Evolutionary conservation across 495 filamentous ascomycete genomes (phyloP).

Genomic region (Penicillium verhagenii): DNA sequence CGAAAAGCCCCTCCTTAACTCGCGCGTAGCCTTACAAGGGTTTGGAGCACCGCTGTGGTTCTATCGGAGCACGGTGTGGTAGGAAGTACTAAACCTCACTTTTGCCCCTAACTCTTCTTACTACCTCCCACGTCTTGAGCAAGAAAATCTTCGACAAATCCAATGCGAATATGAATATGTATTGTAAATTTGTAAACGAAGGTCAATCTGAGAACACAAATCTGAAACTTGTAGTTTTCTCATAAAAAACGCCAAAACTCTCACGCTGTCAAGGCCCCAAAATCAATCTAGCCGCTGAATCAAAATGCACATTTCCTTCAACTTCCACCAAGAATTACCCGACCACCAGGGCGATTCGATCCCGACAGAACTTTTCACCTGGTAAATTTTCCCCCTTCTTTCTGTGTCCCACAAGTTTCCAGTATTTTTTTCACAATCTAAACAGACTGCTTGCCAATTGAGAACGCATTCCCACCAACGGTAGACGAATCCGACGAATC

Average conservation of each 20-base stretch:
- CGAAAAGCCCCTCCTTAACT: no score
- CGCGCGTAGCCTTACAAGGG: no score
- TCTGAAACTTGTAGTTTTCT: not conserved
- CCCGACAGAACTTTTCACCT: not conserved
- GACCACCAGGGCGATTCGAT: not conserved
- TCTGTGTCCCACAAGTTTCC: no score
- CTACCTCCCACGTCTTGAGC: no score
- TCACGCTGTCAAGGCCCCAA: conserved; percentile 24
- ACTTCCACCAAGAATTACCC: conserved; percentile 1
- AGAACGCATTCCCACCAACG: conserved; percentile 10
- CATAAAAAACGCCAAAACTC: conserved; percentile 28
- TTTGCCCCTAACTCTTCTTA: no score
- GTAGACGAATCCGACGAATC: conserved; percentile 30
- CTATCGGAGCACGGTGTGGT: no score
- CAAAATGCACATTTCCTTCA: conserved; percentile 12
- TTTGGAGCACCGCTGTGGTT: no score
- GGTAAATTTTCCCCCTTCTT: not conserved
- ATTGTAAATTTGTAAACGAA: not conserved
- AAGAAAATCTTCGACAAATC: not conserved
- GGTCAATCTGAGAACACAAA: not conserved
- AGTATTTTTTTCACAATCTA: no score
- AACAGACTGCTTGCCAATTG: conserved; percentile 26
- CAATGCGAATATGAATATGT: not conserved
- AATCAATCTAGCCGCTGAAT: conserved; percentile 21
- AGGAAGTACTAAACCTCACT: no score